Conservation (phyloP, 228 moss, liverwort and hornwort species). For the Sphagnum magellanicum region DNA sequence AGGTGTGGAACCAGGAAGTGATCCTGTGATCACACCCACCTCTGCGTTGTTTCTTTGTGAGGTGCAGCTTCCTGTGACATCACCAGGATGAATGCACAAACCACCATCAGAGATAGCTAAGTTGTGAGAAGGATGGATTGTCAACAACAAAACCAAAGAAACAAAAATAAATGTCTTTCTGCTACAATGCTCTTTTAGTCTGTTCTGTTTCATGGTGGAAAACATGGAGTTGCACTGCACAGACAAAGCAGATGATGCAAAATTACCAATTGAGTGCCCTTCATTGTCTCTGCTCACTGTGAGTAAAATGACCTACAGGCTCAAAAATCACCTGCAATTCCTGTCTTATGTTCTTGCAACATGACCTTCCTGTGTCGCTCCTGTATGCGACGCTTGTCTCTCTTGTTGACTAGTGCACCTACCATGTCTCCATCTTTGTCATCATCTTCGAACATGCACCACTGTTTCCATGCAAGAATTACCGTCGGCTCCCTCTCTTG, state of each 20-base stretch:
- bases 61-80: slow-evolving; percentile 36
- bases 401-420: slow-evolving; percentile 51
- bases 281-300: no score
- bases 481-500: slow-evolving; percentile 61
- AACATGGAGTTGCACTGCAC: no score
- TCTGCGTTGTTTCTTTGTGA: slow-evolving; percentile 49
- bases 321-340: slow-evolving; percentile 17
- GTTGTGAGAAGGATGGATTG: no score
- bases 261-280: no score
- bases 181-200: no score
- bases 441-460: slow-evolving; percentile 71
- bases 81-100: no score
- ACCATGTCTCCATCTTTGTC: slow-evolving; percentile 54
- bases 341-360: slow-evolving; percentile 24
- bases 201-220: no score
- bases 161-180: no score
- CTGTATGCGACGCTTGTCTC: slow-evolving; percentile 55
- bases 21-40: slow-evolving; percentile 25
- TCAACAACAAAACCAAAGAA: no score
- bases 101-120: no score
- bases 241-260: no score
- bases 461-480: slow-evolving; percentile 78
- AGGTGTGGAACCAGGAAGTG: slow-evolving; percentile 27
- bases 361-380: slow-evolving; percentile 37
- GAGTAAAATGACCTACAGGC: no score